Conservation (phyloP, 2,329 filamentous ascomycete genomes). For the Botryosphaeria dothidea region DNA sequence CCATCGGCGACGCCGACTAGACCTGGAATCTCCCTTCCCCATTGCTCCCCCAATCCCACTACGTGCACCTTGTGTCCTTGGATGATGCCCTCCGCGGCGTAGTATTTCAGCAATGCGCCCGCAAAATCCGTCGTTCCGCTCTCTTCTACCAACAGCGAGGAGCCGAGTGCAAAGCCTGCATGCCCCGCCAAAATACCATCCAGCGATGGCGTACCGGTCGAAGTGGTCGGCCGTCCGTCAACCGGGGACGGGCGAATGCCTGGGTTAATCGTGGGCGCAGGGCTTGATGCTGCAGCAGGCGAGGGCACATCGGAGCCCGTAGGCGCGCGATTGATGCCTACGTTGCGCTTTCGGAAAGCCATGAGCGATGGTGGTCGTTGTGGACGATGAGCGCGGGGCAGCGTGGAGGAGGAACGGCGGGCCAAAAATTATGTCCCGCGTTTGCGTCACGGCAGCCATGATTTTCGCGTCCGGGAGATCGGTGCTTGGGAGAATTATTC, state of each 20-base stretch:
- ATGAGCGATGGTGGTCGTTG: conserved; percentile 39
- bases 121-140: conserved; percentile 93
- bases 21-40: conserved; percentile 82
- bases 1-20: conserved; percentile 54
- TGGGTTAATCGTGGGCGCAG: conserved; percentile 34
- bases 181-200: conserved; percentile 86
- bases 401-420: not conserved
- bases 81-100: conserved; percentile 87
- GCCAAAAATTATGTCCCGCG: not conserved
- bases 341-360: conserved; percentile 70
- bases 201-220: conserved; percentile 83
- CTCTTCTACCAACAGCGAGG: conserved; percentile 79
- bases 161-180: conserved; percentile 79
- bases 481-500: not conserved
- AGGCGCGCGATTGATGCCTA: conserved; percentile 51
- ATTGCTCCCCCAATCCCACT: conserved; percentile 74
- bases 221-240: conserved; percentile 84
- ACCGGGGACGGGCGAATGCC: conserved; percentile 82
- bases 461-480: not conserved
- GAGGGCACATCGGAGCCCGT: conserved; percentile 22
- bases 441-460: not conserved
- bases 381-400: not conserved
- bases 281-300: conserved; percentile 13
- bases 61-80: conserved; percentile 90
- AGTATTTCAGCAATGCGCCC: conserved; percentile 80